These are phyloP conservation scores for Fonsecaea pedrosoi DNA, from an alignment of 2,329 filamentous ascomycete species.

Conservation along the genomic window DNA sequence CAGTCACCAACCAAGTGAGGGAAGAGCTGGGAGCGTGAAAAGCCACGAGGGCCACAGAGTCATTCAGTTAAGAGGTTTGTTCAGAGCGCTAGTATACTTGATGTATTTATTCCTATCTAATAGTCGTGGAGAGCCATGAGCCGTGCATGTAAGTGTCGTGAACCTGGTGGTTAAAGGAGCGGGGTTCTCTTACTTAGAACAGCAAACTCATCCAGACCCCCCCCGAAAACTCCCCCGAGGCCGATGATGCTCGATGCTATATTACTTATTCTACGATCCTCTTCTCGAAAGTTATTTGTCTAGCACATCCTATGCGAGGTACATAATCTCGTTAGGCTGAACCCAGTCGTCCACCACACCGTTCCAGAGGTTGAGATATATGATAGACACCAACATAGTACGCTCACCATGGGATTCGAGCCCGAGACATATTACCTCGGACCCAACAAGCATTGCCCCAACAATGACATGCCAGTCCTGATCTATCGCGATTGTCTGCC, in stretches of 20 bases:
- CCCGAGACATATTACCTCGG: slow-evolving; percentile 40
- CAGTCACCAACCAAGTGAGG: neutral
- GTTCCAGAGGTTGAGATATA: too few species aligned
- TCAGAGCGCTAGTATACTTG: neutral
- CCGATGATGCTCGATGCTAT: neutral
- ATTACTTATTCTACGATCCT: neutral
- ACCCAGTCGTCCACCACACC: neutral
- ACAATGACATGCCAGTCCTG: slow-evolving; percentile 46
- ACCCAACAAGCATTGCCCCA: slow-evolving; percentile 44
- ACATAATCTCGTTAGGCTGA: too few species aligned
- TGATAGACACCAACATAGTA: neutral
- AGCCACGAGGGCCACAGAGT: neutral
- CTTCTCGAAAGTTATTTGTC: neutral
- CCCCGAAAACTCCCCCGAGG: neutral
- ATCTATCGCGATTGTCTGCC: slow-evolving; percentile 47
- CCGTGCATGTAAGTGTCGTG: neutral
- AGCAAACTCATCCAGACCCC: slow-evolving; percentile 6
- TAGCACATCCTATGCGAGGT: too few species aligned
- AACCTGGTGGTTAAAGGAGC: neutral
- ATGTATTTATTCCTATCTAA: neutral
- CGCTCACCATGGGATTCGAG: slow-evolving; percentile 20
- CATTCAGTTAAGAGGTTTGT: neutral
- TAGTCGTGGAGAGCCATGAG: neutral
- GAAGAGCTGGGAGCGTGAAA: neutral
- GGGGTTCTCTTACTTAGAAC: slow-evolving; percentile 4